phyloP scores from a whole-genome alignment of 768 basidiomycete species.

The Cystofilobasidium capitatum region DNA sequence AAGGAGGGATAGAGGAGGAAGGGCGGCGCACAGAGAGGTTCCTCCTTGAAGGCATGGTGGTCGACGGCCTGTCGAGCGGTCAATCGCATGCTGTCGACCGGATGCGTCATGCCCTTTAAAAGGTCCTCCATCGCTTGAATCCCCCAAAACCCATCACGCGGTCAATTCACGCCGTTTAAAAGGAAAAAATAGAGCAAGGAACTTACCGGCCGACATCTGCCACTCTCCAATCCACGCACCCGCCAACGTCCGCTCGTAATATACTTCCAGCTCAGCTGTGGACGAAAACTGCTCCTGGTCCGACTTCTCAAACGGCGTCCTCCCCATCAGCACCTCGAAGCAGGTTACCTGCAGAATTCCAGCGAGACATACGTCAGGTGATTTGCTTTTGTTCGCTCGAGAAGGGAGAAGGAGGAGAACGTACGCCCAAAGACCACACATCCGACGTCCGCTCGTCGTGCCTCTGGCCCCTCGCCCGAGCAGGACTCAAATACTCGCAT shows the following conservation, averaged over 20 bases:
- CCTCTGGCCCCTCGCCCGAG: conserved; percentile 72
- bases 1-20: neutral
- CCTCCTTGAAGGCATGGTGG: neutral
- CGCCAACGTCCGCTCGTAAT: conserved; percentile 67
- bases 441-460: conserved; percentile 91
- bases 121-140: conserved; percentile 13
- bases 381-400: neutral
- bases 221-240: conserved; percentile 82
- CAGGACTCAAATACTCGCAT: conserved; percentile 90
- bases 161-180: neutral
- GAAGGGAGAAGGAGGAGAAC: conserved; percentile 18
- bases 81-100: conserved; percentile 9
- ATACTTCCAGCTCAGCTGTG: conserved; percentile 70
- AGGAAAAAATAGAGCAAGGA: neutral
- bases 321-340: conserved; percentile 84
- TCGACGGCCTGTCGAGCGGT: conserved; percentile 5
- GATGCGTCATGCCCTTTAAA: conserved; percentile 12
- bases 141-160: neutral
- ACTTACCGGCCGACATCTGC: conserved; percentile 52
- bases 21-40: neutral
- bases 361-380: conserved; percentile 44
- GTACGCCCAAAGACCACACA: conserved; percentile 43
- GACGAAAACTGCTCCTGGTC: conserved; percentile 69
- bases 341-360: conserved; percentile 75
- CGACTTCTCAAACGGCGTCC: conserved; percentile 65